Evolutionary conservation across 495 filamentous ascomycete genomes (phyloP).

Genomic region (Hypoxylon trugodes): DNA sequence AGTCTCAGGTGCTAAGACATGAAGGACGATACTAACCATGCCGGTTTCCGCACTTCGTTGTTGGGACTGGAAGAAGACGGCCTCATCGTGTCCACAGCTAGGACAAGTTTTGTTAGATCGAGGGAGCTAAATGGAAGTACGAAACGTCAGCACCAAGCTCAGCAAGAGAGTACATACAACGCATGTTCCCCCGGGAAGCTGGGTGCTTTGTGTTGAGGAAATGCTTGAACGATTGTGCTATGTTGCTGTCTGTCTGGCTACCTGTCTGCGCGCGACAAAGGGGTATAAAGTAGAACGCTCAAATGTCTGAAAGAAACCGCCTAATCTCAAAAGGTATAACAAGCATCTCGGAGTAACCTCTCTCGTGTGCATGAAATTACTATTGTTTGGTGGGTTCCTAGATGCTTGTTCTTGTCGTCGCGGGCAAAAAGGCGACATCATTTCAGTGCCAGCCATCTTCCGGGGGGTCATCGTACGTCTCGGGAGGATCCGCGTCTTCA

Average conservation of each 20-base stretch:
- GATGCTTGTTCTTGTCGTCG: too few species aligned
- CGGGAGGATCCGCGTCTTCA: conserved; percentile 29
- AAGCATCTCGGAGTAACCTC: too few species aligned
- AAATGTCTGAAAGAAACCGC: too few species aligned
- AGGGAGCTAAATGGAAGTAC: conserved; percentile 72
- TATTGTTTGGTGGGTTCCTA: too few species aligned
- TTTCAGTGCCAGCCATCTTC: too few species aligned
- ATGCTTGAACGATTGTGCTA: neutral
- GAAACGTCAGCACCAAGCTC: conserved; percentile 59
- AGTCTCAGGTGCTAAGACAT: neutral
- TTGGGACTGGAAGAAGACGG: conserved; percentile 98
- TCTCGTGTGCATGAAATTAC: too few species aligned
- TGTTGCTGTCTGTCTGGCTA: conserved; percentile 15
- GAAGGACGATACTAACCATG: conserved; percentile 73
- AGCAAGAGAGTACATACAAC: conserved; percentile 29
- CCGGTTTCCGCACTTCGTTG: conserved; percentile 95
- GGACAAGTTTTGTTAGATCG: conserved; percentile 84
- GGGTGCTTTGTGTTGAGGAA: conserved; percentile 15
- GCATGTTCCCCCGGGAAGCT: conserved; percentile 25
- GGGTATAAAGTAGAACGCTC: neutral
- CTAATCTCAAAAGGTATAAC: too few species aligned
- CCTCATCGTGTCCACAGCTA: conserved; percentile 81
- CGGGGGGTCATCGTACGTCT: conserved; percentile 29
- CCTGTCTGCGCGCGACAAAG: neutral
- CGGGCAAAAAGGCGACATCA: conserved; percentile 18